Evolutionary conservation across 805 yeast species (phyloP), one percentile per base, ranked within the genome.

Genomic region (Schwanniomyces pseudopolymorphus): DNA sequence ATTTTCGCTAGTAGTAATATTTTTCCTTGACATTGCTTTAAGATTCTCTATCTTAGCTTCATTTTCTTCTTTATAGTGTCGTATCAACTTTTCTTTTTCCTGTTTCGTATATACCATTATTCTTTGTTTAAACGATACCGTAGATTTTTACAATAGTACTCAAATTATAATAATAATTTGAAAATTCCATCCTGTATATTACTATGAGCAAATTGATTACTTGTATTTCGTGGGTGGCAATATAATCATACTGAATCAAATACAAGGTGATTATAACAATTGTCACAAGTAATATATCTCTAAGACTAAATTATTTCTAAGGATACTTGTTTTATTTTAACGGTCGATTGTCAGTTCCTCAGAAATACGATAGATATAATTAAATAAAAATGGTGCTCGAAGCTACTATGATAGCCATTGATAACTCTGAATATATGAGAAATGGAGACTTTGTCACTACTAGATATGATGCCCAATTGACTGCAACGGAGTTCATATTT

Each of bases 341-440:
- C 9, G 20, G 9, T 31, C 6, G 35, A 31, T n/a, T 16, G 13
- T 38, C 13, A 5, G 22, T 38, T 39, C 7, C 16, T 8, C 19
- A 33, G 11, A 19, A 21, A 9, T 20, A 37, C 39, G 3, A 14
- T 4, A 14, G 3, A 31, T 39, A 19, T 24, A 25, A 20, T 28
- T 21, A 8, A 20, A 3, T 16, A 53, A 76, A 61, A 45, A 90
- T 90, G 97, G 97, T 86, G 53, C 79, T 91, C 59, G 99, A 94
- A 71, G 98, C 98, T 52, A 87, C 97, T 13, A 91, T 94, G 87
- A 80, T 94, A 52, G 89, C 90, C 60, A 80, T 94, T 61, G 99
- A 94, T 75, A 92, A 90, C 76, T 89, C 97, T 43, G 99, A 94
- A 72, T 92, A 78, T 67, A 87, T 91, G 81, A 79, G 99, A 60